Evolutionary conservation across 495 filamentous ascomycete genomes (phyloP).

Genomic region (Aspergillus ellipticus): DNA sequence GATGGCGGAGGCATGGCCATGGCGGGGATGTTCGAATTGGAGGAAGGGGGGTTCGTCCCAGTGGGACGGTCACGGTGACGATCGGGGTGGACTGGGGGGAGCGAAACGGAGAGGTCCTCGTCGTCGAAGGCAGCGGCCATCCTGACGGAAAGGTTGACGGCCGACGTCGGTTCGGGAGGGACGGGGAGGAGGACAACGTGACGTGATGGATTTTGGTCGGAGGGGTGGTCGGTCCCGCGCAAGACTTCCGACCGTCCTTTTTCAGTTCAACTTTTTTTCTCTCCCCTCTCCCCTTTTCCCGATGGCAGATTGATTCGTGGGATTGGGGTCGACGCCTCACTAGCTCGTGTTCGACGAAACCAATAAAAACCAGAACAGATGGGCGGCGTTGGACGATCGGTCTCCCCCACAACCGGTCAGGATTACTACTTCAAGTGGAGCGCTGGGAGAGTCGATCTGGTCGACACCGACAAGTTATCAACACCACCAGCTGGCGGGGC

Average conservation of each 20-base stretch:
- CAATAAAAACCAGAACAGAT: conserved; percentile 2
- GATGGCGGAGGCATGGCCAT: conserved; percentile 49
- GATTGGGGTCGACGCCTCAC: neutral
- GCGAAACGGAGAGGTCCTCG: conserved; percentile 87
- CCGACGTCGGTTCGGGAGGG: conserved; percentile 12
- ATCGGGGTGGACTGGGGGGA: conserved; percentile 61
- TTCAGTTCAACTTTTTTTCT: neutral
- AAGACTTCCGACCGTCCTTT: neutral
- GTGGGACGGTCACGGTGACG: conserved; percentile 33
- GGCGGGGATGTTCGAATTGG: conserved; percentile 32
- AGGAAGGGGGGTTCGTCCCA: conserved; percentile 19
- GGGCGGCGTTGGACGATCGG: neutral
- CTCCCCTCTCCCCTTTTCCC: neutral
- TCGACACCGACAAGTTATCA: neutral
- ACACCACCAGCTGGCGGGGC: conserved; percentile 1
- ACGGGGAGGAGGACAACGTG: conserved; percentile 28
- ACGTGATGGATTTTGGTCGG: conserved; percentile 41
- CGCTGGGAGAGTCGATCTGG: neutral
- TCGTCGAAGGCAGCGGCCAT: conserved; percentile 66
- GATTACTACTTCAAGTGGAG: conserved; percentile 1
- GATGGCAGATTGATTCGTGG: neutral
- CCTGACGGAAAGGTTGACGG: conserved; percentile 10
- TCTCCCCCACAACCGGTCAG: conserved; percentile 8
- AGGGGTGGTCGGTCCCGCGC: neutral
- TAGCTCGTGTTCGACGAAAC: neutral